Evolutionary conservation across 1,139 yeast genomes (phyloP).

Genomic region (Taphrina communis): DNA sequence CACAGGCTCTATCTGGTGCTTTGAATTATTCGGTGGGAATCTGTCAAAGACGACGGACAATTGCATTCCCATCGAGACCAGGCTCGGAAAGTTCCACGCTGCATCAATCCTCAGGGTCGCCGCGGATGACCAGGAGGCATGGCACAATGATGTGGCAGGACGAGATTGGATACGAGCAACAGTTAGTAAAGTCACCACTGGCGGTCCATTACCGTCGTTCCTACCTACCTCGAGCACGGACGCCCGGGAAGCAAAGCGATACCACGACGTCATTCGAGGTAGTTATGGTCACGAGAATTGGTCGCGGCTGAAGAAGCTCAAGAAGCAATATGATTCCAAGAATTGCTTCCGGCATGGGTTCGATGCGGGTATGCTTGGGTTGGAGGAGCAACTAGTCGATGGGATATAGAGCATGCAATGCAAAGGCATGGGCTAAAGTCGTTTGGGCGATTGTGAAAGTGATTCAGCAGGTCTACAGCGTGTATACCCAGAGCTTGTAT

Average conservation of each 20-base stretch:
- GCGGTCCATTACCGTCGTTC: constrained; percentile 30
- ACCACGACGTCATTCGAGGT: constrained; percentile 28
- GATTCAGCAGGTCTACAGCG: not conserved
- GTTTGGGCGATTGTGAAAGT: not conserved
- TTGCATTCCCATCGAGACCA: constrained; percentile 8
- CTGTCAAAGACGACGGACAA: constrained; percentile 4
- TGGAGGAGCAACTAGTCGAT: constrained; percentile 22
- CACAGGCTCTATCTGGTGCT: constrained; percentile 28
- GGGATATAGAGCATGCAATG: constrained; percentile 9
- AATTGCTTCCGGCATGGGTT: constrained; percentile 22
- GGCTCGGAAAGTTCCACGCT: constrained; percentile 22
- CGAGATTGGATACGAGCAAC: constrained; percentile 26
- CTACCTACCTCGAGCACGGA: constrained; percentile 16
- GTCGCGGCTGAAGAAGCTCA: constrained; percentile 21
- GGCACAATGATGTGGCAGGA: constrained; percentile 22
- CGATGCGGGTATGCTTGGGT: constrained; percentile 24
- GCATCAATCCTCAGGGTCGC: constrained; percentile 19
- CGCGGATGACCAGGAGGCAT: constrained; percentile 9
- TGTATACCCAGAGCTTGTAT: constrained; percentile 1
- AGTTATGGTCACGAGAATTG: constrained; percentile 29
- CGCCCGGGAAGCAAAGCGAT: constrained; percentile 18
- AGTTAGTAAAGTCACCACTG: constrained; percentile 14
- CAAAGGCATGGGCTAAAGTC: not conserved
- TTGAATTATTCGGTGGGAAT: constrained; percentile 22
- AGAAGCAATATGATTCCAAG: constrained; percentile 10